Base-by-base conservation (phyloP, 805 yeast species). In the Starmerella bacillaris region DNA sequence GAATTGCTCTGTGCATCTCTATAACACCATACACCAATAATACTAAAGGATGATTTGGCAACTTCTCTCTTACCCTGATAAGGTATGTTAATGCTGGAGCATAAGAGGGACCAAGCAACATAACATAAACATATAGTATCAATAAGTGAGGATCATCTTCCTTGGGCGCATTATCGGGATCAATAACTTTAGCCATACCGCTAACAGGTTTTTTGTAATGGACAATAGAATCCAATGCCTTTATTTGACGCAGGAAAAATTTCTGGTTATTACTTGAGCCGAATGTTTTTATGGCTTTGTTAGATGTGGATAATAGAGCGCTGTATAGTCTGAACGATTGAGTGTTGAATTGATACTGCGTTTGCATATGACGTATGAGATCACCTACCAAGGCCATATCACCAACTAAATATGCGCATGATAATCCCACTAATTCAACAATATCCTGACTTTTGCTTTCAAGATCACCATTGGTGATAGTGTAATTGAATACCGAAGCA, bases 1-100 rank as follows among this genome's bases (percentile, higher is more conserved):
- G 96, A 73, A 84, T 75, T 0, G 95, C 78, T 29, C 96, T 65
- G 47, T 86, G 94, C 18, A 84, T 60, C 55, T 83, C 84, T 0
- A 84, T 72, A 27, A 89, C 54, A 0, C 89, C 95, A 30, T 78
- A 60, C 24, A 77, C 56, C 19, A 89, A 61, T 40, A 80, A 66
- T 2, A 89, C 60, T 60, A 82, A 68, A 1, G 95, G 92, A 43
- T 86, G 94, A 28, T 70, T 57, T 30, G 74, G 74, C 37, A 69
- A 69, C 18, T 70, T 65, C 34, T 66, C 66, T 51, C 78, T 77
- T 3, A 82, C 73, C 38, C 84, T 68, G 31, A 72, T 65, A 38
- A 78, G 61, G 51, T 86, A 84, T 17, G 76, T 78, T 38, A 86
- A 59, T 3, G 93, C 73, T 2, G 95, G 78, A 9, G 74, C 70